Base-by-base conservation (phyloP, 2,329 filamentous ascomycete species). In the Thielaviopsis musarum region DNA sequence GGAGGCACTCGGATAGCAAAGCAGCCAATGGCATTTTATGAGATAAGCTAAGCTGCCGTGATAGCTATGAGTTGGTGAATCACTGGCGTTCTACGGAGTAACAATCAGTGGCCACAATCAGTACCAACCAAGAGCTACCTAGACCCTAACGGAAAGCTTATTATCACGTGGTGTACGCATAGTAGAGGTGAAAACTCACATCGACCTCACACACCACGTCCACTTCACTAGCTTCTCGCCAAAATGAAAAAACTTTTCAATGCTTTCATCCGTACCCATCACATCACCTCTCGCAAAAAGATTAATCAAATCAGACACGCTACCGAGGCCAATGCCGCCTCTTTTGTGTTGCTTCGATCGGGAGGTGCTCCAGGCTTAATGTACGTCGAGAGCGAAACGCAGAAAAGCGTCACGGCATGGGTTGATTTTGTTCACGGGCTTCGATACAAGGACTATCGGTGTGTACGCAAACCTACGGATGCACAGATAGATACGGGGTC, bases 261-360 rank as follows among this genome's bases (percentile, higher is more conserved):
- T 67, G 79, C 84, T 30, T 73, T 91, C 53, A 87, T 91, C 62
- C 80, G 85, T 57, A 91, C 87, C 0, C 87, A 91, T 65, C 87
- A 91, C 69, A 89, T 91, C 66, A 90, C 85, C 3, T 89, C 84
- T 0, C 83, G 85, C 64, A 89, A 88, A 68, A 91, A 91, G 67
- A 70, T 78, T 0, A 70, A 73, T 7, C 71, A 70, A 59, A 75
- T 91, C 22, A 80, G 75, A 56, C 84, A 85, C 68, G 77, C 80
- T 3, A 82, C 84, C 6, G 75, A 79, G 34, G 74, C 78, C 54
- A 73, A 79, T 64, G 72, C 81, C 59, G 78, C 83, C 56, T 84
- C 79, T 64, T 59, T 59, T 30, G 80, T 85, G 1, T 72, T 90
- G 3, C 72, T 88, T 1, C 79, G 85, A 26, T 82, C 78, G 63